Evolutionary conservation across 306 rosid species (phyloP).

Genomic region (Quercus gilva): DNA sequence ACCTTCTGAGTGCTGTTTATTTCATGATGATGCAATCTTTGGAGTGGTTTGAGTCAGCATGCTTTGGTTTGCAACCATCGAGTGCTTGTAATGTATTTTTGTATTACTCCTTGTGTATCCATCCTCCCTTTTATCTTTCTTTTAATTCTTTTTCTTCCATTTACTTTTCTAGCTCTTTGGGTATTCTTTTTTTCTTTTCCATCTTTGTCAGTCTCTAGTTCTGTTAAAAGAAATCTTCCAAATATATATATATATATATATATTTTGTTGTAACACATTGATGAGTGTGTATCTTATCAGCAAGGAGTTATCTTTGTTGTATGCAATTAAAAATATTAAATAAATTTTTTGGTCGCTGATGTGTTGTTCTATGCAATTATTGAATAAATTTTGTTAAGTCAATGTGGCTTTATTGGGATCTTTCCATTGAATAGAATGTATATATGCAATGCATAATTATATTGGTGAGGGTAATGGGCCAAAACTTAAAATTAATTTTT

Average conservation of each 20-base stretch:
- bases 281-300: slow-evolving; percentile 17
- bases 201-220: not conserved
- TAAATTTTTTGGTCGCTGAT: not conserved
- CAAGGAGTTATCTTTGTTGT: not conserved
- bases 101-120: slow-evolving; percentile 54
- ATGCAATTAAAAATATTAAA: not conserved
- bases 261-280: not conserved
- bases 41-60: slow-evolving; percentile 38
- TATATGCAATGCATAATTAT: too few species aligned
- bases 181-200: not conserved
- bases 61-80: slow-evolving; percentile 30
- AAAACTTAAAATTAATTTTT: too few species aligned
- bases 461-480: too few species aligned
- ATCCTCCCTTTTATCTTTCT: slow-evolving; percentile 16
- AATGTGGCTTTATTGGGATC: too few species aligned
- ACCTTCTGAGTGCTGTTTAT: slow-evolving; percentile 34
- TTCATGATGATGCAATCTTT: slow-evolving; percentile 27
- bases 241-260: not conserved
- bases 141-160: not conserved
- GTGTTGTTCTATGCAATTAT: too few species aligned
- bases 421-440: too few species aligned
- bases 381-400: too few species aligned
- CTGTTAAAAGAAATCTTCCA: not conserved
- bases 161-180: slow-evolving; percentile 3
- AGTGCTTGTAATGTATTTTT: slow-evolving; percentile 55